Conservation (phyloP, 208 protist genomes). For the Phytomonas sp. region DNA sequence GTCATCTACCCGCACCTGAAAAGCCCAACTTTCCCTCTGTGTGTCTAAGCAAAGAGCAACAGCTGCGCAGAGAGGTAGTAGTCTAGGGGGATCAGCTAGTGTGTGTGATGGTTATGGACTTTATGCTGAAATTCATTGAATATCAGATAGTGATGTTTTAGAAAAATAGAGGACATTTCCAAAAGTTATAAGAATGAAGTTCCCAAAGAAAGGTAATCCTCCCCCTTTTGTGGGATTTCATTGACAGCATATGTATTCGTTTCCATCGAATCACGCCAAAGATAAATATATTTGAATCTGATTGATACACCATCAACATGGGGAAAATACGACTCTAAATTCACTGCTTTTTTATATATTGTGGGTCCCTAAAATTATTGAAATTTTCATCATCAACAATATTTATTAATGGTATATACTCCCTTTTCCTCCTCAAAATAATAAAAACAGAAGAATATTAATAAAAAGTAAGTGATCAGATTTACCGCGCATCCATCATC, state of each 20-base stretch:
- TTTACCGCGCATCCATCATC: neutral
- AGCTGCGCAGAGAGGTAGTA: neutral
- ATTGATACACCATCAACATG: neutral
- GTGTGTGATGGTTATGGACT: neutral
- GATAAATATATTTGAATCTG: conserved; percentile 2
- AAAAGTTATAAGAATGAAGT: neutral
- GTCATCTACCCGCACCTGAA: conserved; percentile 27
- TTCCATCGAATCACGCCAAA: neutral
- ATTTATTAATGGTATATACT: conserved; percentile 6
- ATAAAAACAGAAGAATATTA: neutral
- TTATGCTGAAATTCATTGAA: neutral
- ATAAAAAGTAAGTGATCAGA: neutral
- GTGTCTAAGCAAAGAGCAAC: neutral
- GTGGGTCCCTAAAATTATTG: neutral
- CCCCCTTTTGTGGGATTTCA: neutral
- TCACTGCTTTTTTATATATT: conserved; percentile 8
- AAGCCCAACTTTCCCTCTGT: conserved; percentile 2
- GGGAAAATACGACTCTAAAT: neutral
- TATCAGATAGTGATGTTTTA: neutral
- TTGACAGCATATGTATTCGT: conserved; percentile 1
- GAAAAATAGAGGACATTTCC: conserved; percentile 2
- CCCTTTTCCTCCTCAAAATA: neutral
- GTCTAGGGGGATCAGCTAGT: neutral
- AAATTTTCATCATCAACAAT: neutral
- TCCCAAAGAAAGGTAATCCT: neutral